Conservation (phyloP, 805 yeast genomes). For the Cyberlindnera amylophila region DNA sequence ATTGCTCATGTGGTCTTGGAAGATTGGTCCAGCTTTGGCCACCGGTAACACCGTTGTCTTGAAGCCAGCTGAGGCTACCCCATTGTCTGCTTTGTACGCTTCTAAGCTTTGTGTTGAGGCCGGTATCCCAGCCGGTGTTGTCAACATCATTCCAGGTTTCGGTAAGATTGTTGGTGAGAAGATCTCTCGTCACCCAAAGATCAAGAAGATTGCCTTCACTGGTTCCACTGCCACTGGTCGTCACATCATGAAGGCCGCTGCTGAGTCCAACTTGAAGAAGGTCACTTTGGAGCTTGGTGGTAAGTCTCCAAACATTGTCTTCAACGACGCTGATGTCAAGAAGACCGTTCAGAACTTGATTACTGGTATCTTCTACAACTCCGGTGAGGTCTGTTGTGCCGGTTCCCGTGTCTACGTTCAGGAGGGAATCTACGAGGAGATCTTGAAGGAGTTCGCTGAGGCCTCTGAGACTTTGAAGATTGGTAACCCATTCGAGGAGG, state of each 20-base stretch:
- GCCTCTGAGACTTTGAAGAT: slow-evolving; percentile 56
- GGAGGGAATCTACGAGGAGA: slow-evolving; percentile 76
- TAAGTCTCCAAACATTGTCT: slow-evolving; percentile 88
- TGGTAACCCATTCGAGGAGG: slow-evolving; percentile 82
- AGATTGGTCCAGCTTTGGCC: slow-evolving; percentile 80
- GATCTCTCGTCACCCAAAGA: slow-evolving; percentile 61
- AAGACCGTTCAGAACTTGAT: slow-evolving; percentile 73
- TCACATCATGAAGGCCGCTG: slow-evolving; percentile 73
- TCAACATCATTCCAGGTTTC: slow-evolving; percentile 75
- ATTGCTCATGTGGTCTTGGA: slow-evolving; percentile 82
- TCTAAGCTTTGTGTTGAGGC: slow-evolving; percentile 65
- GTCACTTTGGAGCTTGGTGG: slow-evolving; percentile 96
- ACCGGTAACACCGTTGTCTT: slow-evolving; percentile 83
- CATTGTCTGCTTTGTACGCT: slow-evolving; percentile 71
- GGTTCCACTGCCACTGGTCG: slow-evolving; percentile 90
- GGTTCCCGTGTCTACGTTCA: slow-evolving; percentile 90
- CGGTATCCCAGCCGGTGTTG: slow-evolving; percentile 79
- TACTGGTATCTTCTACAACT: slow-evolving; percentile 84
- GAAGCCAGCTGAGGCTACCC: slow-evolving; percentile 87
- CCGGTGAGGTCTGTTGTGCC: slow-evolving; percentile 96
- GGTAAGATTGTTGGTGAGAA: slow-evolving; percentile 75
- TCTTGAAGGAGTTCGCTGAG: slow-evolving; percentile 54
- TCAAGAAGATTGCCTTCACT: slow-evolving; percentile 81
- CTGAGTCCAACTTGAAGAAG: slow-evolving; percentile 78
- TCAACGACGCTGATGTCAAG: slow-evolving; percentile 78